These are phyloP conservation scores for Polyplosphaeria fusca DNA, from an alignment of 495 filamentous ascomycete genomes.

Conservation along the genomic window DNA sequence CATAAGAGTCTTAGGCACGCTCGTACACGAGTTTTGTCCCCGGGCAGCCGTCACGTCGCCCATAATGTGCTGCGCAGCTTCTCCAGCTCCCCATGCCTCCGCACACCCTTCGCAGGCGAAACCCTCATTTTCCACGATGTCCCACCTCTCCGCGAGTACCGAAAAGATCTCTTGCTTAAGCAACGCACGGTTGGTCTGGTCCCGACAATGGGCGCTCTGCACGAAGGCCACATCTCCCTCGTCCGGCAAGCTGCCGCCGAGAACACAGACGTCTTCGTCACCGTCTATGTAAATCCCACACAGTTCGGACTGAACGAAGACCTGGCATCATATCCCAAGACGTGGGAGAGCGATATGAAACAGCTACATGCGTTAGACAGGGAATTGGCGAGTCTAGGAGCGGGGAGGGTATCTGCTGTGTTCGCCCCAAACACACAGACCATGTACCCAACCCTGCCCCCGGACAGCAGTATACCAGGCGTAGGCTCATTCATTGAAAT, in stretches of 20 bases:
- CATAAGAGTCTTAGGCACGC: background rate
- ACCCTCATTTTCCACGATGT: slow-evolving; percentile 76
- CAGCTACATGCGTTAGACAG: slow-evolving; percentile 65
- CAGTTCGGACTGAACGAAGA: slow-evolving; percentile 94
- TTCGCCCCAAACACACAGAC: slow-evolving; percentile 78
- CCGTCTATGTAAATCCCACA: slow-evolving; percentile 92
- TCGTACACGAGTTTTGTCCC: background rate
- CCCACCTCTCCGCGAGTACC: slow-evolving; percentile 65
- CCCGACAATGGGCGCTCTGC: slow-evolving; percentile 95
- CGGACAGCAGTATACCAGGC: slow-evolving; percentile 64
- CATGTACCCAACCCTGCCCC: slow-evolving; percentile 85
- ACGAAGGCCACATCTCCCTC: slow-evolving; percentile 83
- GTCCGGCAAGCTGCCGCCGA: slow-evolving; percentile 81
- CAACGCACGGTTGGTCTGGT: slow-evolving; percentile 79
- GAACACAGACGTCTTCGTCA: slow-evolving; percentile 80
- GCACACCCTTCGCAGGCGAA: slow-evolving; percentile 17
- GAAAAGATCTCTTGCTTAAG: slow-evolving; percentile 62
- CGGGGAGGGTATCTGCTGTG: slow-evolving; percentile 71
- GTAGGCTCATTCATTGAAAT: slow-evolving; percentile 91
- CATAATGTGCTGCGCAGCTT: slow-evolving; percentile 1
- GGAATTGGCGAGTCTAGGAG: slow-evolving; percentile 55
- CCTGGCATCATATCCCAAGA: slow-evolving; percentile 82
- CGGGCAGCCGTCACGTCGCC: background rate
- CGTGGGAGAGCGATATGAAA: slow-evolving; percentile 71
- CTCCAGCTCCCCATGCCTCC: slow-evolving; percentile 5